Base-by-base conservation (phyloP, 345 rosid genomes). In the Camelina neglecta region DNA sequence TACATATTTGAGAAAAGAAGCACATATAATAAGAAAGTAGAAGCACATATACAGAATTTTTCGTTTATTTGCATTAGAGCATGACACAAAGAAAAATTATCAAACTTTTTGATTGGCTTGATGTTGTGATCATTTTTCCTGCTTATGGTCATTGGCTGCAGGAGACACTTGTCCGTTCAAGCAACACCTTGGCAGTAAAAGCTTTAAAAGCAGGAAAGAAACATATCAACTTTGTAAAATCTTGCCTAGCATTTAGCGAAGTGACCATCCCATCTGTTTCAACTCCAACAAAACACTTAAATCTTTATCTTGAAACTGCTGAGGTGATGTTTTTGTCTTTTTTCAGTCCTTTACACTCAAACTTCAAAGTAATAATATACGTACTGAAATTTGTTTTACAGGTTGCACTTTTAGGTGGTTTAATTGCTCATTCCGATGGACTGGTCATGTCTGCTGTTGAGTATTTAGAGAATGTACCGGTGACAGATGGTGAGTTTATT, bases 221-320 rank as follows among this genome's bases (percentile, higher is more conserved):
- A 49, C 80, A 82, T 59, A 67, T 69, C 20, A 77, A 76, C 69
- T 86, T 91, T 81, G 83, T 85, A 67, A 93, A 83, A 84, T 88
- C 97, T 62, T 93, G 98, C 80, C 69, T 93, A 61, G 90, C 98
- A 18, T 93, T 90, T 77, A 87, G 85, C 61, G 98, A 91, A 85
- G 96, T 86, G 35, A 93, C 98, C 44, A 84, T 91, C 81, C 97
- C 96, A 72, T 85, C 92, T 65, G 80, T 91, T 83, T 75, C 83
- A 61, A 56, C 81, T 63, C 82, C 75, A 26, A 71, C 83, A 8
- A 84, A 79, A 82, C 90, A 87, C 59, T 72, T 92, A 65, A 85
- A 91, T 83, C 91, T 93, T 31, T 93, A 93, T 82, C 76, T 91
- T 7, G 96, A 88, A 80, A 93, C 96, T 42, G 88, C 96, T 60